These are phyloP conservation scores for Neopestalotiopsis clavispora DNA, from an alignment of 2,329 filamentous ascomycete species.

Conservation along the genomic window DNA sequence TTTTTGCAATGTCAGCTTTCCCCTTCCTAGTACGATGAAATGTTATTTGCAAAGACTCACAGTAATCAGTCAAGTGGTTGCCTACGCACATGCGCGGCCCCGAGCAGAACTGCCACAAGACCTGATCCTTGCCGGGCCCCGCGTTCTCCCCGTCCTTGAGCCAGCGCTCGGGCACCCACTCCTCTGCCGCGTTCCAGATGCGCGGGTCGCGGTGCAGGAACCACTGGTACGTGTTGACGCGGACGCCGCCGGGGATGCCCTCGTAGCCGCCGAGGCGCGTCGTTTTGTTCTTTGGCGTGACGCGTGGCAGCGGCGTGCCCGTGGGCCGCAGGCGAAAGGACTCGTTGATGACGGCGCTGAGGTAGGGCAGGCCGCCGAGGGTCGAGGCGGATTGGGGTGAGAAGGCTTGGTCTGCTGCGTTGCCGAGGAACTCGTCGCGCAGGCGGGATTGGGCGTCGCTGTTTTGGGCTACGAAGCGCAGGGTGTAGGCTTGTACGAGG, in stretches of 20 bases:
- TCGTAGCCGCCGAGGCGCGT: constrained; percentile 5
- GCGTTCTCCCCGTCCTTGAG: not conserved
- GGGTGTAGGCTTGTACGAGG: constrained; percentile 13
- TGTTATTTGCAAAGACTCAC: not conserved
- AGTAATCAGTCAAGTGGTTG: constrained; percentile 1
- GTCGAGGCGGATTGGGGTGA: not conserved
- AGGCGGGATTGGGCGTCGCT: not conserved
- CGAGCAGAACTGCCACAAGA: not conserved
- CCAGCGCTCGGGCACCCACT: constrained; percentile 19
- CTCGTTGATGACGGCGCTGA: constrained; percentile 17
- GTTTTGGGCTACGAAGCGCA: constrained; percentile 16
- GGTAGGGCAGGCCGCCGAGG: constrained; percentile 14
- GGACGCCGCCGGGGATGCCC: constrained; percentile 14
- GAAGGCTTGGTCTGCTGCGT: not conserved
- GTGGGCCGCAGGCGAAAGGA: constrained; percentile 18
- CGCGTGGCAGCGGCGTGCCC: constrained; percentile 19
- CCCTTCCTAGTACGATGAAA: too few species aligned
- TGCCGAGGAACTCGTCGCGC: not conserved
- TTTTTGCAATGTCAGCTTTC: not conserved
- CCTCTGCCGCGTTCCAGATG: constrained; percentile 12
- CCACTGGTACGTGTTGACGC: constrained; percentile 20
- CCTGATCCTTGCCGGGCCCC: not conserved
- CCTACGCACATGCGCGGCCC: not conserved
- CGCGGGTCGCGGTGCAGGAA: constrained; percentile 19
- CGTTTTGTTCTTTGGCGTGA: constrained; percentile 12